Conservation (phyloP, 805 yeast species). For the Cyberlindnera veronae region DNA sequence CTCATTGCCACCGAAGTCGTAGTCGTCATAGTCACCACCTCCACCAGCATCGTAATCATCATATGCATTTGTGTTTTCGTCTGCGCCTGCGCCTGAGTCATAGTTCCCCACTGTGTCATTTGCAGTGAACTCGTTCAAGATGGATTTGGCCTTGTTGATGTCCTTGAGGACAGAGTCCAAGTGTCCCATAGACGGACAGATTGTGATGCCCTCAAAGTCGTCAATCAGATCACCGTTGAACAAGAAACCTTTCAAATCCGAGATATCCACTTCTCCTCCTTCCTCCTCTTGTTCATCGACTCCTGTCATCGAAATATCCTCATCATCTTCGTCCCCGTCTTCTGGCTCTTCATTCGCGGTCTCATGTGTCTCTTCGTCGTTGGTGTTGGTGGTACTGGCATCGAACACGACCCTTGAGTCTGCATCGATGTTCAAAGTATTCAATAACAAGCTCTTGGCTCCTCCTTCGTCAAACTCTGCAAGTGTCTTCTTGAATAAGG, state of each 20-base stretch:
- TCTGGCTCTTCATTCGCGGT: slow-evolving; percentile 1
- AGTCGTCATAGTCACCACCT: slow-evolving; percentile 21
- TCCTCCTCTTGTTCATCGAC: no score
- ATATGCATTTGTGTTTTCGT: slow-evolving; percentile 44
- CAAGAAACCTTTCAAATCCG: slow-evolving; percentile 25
- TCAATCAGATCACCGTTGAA: slow-evolving; percentile 26
- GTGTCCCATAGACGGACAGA: slow-evolving; percentile 67
- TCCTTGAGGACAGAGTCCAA: slow-evolving; percentile 43
- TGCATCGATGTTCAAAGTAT: slow-evolving; percentile 53
- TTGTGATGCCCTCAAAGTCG: slow-evolving; percentile 30
- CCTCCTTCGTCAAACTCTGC: slow-evolving; percentile 85
- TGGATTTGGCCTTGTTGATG: slow-evolving; percentile 33
- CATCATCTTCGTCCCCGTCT: slow-evolving; percentile 29
- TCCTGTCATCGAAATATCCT: slow-evolving; percentile 20
- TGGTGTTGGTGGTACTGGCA: slow-evolving; percentile 36
- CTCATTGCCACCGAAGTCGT: slow-evolving; percentile 16
- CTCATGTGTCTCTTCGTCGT: slow-evolving; percentile 15
- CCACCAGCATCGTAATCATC: slow-evolving; percentile 83
- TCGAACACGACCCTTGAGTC: slow-evolving; percentile 62
- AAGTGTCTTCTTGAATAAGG: slow-evolving; percentile 68
- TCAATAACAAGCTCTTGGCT: slow-evolving; percentile 63
- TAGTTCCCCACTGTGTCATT: slow-evolving; percentile 1
- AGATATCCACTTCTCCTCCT: slow-evolving; percentile 29
- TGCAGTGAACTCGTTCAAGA: slow-evolving; percentile 10
- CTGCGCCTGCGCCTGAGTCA: neutral